Evolutionary conservation across 768 basidiomycete genomes (phyloP).

Genomic region (Hericium rajendrae): DNA sequence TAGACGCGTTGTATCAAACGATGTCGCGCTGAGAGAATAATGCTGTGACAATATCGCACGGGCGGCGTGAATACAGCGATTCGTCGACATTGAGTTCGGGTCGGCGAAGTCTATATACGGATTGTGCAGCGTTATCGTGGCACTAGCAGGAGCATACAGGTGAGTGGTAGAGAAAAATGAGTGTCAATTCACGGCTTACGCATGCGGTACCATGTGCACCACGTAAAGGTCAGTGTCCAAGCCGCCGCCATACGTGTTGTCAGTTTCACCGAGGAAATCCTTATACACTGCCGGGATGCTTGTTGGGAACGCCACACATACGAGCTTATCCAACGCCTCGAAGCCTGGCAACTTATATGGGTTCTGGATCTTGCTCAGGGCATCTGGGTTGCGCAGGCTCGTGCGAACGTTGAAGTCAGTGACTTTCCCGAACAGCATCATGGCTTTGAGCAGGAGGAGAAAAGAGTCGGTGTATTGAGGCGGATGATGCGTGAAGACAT

Average conservation of each 20-base stretch:
- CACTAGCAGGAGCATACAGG: constrained; percentile 33
- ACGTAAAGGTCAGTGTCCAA: constrained; percentile 81
- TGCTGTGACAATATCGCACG: constrained; percentile 66
- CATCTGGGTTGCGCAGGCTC: constrained; percentile 55
- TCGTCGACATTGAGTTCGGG: constrained; percentile 52
- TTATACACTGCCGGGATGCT: constrained; percentile 62
- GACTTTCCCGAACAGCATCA: constrained; percentile 79
- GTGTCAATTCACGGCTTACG: constrained; percentile 38
- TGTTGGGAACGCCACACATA: constrained; percentile 56
- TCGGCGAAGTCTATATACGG: constrained; percentile 72
- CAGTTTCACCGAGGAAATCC: constrained; percentile 52
- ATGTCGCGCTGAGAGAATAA: constrained; percentile 72
- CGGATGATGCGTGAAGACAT: constrained; percentile 62
- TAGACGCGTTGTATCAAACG: constrained; percentile 67
- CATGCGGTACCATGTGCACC: constrained; percentile 80
- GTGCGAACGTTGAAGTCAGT: constrained; percentile 79
- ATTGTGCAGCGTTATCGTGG: constrained; percentile 80
- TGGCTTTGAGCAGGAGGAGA: constrained; percentile 68
- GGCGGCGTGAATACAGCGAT: constrained; percentile 67
- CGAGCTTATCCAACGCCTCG: constrained; percentile 57
- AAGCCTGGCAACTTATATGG: constrained; percentile 64
- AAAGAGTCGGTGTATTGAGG: constrained; percentile 77
- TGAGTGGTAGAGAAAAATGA: background rate
- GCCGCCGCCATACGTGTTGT: constrained; percentile 42
- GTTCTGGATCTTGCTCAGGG: constrained; percentile 63